Percentiles rank a stretch among this genome's conserved stretches.
Conservation (phyloP, 2,329 filamentous ascomycete species). For the Neoascochyta sp. region DNA sequence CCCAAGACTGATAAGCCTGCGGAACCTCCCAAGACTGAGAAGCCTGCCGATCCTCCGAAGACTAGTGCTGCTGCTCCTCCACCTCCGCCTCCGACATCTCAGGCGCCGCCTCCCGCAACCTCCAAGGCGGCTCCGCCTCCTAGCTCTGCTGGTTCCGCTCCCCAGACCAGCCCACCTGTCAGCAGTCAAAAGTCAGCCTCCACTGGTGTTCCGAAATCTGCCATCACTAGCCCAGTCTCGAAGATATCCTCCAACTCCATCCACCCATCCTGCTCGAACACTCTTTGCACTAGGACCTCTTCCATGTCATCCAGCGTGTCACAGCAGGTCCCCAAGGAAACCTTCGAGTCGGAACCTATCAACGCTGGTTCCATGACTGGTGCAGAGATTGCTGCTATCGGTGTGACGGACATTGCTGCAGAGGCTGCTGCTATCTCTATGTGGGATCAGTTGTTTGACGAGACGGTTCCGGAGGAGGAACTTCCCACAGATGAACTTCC, state of each 20-base stretch:
- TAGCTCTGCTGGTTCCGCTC: background rate
- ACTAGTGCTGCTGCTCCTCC: slow-evolving; percentile 1
- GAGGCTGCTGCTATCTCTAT: slow-evolving; percentile 2
- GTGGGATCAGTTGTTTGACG: slow-evolving; percentile 5
- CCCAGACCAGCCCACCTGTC: background rate
- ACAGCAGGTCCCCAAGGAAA: slow-evolving; percentile 2
- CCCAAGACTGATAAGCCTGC: slow-evolving; percentile 3
- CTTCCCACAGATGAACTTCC: background rate
- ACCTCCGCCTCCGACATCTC: slow-evolving; percentile 1
- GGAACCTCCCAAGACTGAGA: slow-evolving; percentile 3
- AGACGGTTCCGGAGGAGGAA: slow-evolving; percentile 2
- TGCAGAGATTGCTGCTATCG: slow-evolving; percentile 4
- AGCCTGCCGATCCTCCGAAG: slow-evolving; percentile 3
- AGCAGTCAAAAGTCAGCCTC: background rate
- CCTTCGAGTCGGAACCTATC: slow-evolving; percentile 9
- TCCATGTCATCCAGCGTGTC: slow-evolving; percentile 3
- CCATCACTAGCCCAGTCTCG: background rate
- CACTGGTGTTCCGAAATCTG: background rate
- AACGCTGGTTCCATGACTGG: slow-evolving; percentile 6
- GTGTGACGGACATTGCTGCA: slow-evolving; percentile 2
- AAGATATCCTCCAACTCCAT: background rate
- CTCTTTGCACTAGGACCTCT: slow-evolving; percentile 4
- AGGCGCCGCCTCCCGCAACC: slow-evolving; percentile 1
- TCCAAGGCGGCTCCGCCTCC: background rate
- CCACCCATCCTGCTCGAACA: slow-evolving; percentile 8